These are phyloP conservation scores for Aeminium ludgeri DNA, from an alignment of 495 filamentous ascomycete species.

Conservation along the genomic window DNA sequence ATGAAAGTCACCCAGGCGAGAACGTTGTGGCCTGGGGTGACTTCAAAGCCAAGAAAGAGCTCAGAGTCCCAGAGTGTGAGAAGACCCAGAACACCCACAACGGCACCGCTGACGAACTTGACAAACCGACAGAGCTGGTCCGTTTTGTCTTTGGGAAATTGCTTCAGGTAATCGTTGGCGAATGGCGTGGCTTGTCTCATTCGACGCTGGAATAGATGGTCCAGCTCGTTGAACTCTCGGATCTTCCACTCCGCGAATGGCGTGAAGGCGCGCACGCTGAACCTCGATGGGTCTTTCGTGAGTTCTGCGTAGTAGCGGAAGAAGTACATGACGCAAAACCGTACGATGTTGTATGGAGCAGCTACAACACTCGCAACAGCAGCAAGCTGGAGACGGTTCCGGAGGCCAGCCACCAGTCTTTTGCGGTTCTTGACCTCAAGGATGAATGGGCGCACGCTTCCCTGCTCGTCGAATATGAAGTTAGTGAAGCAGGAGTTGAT, in stretches of 20 bases:
- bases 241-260: slow-evolving; percentile 96
- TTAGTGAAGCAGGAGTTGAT: slow-evolving; percentile 78
- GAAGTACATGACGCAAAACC: slow-evolving; percentile 72
- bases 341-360: slow-evolving; percentile 67
- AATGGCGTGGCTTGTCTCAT: slow-evolving; percentile 90
- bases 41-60: slow-evolving; percentile 77
- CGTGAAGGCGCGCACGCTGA: slow-evolving; percentile 74
- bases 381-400: slow-evolving; percentile 58
- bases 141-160: slow-evolving; percentile 90
- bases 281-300: slow-evolving; percentile 73
- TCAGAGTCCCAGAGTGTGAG: slow-evolving; percentile 75
- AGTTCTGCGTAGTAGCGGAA: slow-evolving; percentile 61
- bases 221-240: slow-evolving; percentile 92
- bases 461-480: slow-evolving; percentile 77
- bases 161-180: slow-evolving; percentile 80
- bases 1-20: slow-evolving; percentile 55
- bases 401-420: slow-evolving; percentile 57
- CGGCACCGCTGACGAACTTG: slow-evolving; percentile 69
- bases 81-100: slow-evolving; percentile 66
- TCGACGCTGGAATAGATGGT: slow-evolving; percentile 75
- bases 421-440: slow-evolving; percentile 66
- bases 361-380: slow-evolving; percentile 74
- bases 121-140: slow-evolving; percentile 67
- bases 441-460: slow-evolving; percentile 67
- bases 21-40: slow-evolving; percentile 67